Conservation (phyloP, 495 filamentous ascomycete species). For the Letharia columbiana region DNA sequence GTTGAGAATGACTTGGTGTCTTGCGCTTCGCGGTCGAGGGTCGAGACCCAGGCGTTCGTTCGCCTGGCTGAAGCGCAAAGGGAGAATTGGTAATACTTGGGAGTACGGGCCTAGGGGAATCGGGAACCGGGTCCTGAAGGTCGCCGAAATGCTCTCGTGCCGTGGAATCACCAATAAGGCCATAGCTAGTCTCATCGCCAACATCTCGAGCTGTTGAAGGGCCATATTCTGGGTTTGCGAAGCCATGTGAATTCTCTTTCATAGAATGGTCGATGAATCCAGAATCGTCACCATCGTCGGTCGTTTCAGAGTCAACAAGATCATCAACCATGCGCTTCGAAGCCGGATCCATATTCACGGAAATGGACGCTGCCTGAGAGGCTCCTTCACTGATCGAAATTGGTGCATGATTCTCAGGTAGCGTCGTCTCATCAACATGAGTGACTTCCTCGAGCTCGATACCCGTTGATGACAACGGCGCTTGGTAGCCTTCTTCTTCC, state of each 20-base stretch:
- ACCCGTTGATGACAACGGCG: slow-evolving; percentile 29
- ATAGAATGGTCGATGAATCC: not conserved
- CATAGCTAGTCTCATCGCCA: slow-evolving; percentile 22
- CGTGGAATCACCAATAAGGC: slow-evolving; percentile 14
- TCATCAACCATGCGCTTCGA: slow-evolving; percentile 42
- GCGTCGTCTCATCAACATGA: slow-evolving; percentile 29
- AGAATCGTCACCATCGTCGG: slow-evolving; percentile 35
- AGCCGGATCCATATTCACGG: slow-evolving; percentile 35
- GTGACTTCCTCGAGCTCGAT: slow-evolving; percentile 41
- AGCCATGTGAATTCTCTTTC: not conserved
- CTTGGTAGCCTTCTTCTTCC: slow-evolving; percentile 28
- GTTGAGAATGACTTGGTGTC: slow-evolving; percentile 16
- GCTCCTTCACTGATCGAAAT: slow-evolving; percentile 29
- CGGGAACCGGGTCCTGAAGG: slow-evolving; percentile 16
- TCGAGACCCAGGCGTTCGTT: slow-evolving; percentile 28
- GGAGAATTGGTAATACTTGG: slow-evolving; percentile 43
- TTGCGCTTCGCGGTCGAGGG: slow-evolving; percentile 19
- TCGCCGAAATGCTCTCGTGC: slow-evolving; percentile 14
- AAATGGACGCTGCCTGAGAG: slow-evolving; percentile 41
- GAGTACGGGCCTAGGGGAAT: slow-evolving; percentile 26
- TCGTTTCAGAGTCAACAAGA: slow-evolving; percentile 49
- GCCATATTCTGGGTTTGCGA: not conserved
- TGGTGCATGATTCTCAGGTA: slow-evolving; percentile 24
- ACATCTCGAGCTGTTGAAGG: not conserved
- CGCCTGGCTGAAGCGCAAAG: slow-evolving; percentile 30